These are phyloP conservation scores for Prinsepia uniflora DNA, from an alignment of 306 rosid genomes.

Conservation along the genomic window DNA sequence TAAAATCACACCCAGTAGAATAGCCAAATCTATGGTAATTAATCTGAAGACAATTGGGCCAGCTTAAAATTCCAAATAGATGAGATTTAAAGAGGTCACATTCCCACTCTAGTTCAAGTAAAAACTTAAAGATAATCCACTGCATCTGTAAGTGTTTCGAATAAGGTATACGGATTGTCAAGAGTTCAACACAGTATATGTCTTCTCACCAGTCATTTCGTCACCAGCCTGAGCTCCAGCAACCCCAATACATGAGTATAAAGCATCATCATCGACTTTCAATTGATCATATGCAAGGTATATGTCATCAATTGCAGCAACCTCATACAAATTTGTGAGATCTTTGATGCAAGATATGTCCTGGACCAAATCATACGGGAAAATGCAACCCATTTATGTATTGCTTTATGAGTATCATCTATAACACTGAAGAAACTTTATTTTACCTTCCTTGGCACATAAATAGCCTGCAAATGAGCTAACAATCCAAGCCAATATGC, in stretches of 20 bases:
- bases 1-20: not conserved
- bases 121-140: not conserved
- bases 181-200: constrained; percentile 22
- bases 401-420: not conserved
- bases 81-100: not conserved
- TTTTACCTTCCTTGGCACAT: constrained; percentile 94
- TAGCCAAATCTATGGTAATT: not conserved
- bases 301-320: constrained; percentile 69
- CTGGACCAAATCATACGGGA: constrained; percentile 42
- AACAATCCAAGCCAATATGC: constrained; percentile 94
- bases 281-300: constrained; percentile 85
- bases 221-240: constrained; percentile 81
- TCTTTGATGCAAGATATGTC: constrained; percentile 95
- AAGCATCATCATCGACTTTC: constrained; percentile 77
- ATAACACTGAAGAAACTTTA: constrained; percentile 15
- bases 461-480: constrained; percentile 92
- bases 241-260: constrained; percentile 83
- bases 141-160: not conserved
- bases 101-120: not conserved
- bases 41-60: not conserved
- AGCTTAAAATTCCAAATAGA: not conserved
- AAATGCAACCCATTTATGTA: not conserved
- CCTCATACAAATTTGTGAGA: constrained; percentile 67
- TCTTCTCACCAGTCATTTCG: constrained; percentile 49
- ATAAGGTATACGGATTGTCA: not conserved